Evolutionary conservation across 768 basidiomycete genomes (phyloP), one percentile per base, ranked within the genome.

Genomic region (Boletus vermiculosoides): DNA sequence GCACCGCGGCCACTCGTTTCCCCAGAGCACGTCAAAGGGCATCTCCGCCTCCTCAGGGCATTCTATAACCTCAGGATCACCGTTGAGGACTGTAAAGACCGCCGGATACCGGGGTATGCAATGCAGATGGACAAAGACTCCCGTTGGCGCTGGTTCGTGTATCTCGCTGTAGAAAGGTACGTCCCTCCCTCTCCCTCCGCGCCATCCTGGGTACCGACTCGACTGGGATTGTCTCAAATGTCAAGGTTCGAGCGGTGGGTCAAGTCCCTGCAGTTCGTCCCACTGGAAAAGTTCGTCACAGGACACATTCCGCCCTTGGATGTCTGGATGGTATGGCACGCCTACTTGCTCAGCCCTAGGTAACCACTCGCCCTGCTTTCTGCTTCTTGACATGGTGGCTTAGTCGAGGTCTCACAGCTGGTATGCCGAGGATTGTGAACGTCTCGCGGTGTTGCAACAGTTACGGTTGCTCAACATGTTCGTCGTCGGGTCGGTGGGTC

Each of bases 251-350:
- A 76, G 37, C 65, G 59, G 18, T 77, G 76, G 76, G 60, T 69
- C 22, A 47, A 46, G 23, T 67, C 62, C 5, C 45, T 72, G 51
- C 54, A 63, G 40, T 59, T 61, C 48, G 66, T 63, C 42, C 44
- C 63, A 4, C 56, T 73, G 11, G 70, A 66, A 50, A 61, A 58
- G 36, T 72, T 72, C 34, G 55, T 74, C 33, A 25, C 53, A 23
- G 54, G 49, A 5, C 60, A 72, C 12, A 44, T 73, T 16, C 76
- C 76, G 0, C 76, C 76, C 13, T 30, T 74, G 31, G 77, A 77
- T 40, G 76, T 77, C 23, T 71, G 73, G 67, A 75, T 77, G 75
- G 72, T 77, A 20, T 76, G 77, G 72, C 76, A 77, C 20, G 76
- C 75, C 1, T 77, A 78, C 62, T 20, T 74, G 47, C 73, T 77